phyloP scores from a whole-genome alignment of 306 rosid species.

The Albizia julibrissin region DNA sequence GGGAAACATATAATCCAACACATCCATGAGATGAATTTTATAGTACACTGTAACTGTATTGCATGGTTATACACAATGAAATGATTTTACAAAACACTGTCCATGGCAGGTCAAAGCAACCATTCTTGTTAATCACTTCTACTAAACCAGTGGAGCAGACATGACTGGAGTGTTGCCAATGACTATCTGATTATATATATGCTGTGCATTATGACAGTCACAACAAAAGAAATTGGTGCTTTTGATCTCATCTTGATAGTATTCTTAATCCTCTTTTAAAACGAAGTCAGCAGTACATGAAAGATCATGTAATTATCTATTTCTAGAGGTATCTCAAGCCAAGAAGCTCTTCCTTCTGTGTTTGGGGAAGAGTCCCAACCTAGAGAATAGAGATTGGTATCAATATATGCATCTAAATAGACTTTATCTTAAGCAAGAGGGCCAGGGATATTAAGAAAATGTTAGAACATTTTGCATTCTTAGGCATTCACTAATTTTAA shows the following conservation, averaged over 20 bases:
- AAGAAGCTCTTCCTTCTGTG: neutral
- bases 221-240: neutral
- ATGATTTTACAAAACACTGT: neutral
- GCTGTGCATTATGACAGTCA: neutral
- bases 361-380: neutral
- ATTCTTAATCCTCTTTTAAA: neutral
- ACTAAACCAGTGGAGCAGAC: neutral
- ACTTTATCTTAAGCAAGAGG: neutral
- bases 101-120: neutral
- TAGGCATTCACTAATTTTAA: neutral
- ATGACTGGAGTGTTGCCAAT: neutral
- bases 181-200: neutral
- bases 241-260: neutral
- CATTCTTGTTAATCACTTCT: neutral
- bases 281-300: neutral
- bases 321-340: neutral
- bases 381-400: too few relatives aligned
- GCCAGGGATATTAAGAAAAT: neutral
- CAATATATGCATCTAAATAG: neutral
- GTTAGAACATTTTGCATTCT: constrained; percentile 1
- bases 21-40: neutral
- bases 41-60: too few relatives aligned
- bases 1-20: neutral
- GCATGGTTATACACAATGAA: neutral
- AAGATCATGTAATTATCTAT: neutral